Evolutionary conservation across 345 rosid species (phyloP), one percentile per base, ranked within the genome.

Genomic region (Lepidium africanum): DNA sequence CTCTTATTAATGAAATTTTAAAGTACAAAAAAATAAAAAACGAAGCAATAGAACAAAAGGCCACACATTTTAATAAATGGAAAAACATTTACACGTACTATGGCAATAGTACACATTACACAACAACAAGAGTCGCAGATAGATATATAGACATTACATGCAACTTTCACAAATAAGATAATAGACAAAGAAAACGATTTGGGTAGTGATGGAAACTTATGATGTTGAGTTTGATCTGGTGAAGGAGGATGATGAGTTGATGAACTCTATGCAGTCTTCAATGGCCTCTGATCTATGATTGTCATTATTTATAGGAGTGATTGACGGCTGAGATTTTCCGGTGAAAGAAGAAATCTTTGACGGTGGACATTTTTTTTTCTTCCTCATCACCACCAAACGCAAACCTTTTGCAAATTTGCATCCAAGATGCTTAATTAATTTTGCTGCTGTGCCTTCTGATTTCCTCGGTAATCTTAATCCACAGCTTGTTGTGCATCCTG

Each of bases 201-300:
- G 23, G 36, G 35, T 32, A 23, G 36, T 64, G 35, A 65, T 48
- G 42, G 42, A 59, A 66, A 67, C 37, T 74, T 36, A 74, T 52
- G 51, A 59, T 27, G 74, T 72, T 51, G 93, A 81, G 47, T 76
- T 81, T 35, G 90, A 87, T 77, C 88, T 76, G 8, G 87, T 78
- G 55, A 83, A 64, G 41, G 87, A 82, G 25, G 90, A 77, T 10
- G 96, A 83, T 4, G 90, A 76, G 77, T 89, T 84, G 67, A 92
- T 87, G 81, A 89, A 92, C 78, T 87, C 68, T 33, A 92, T 89
- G 74, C 98, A 92, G 59, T 87, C 96, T 65, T 89, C 85, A 17
- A 92, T 85, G 23, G 92, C 90, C 72, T 88, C 87, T 62, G 70
- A 77, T 76, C 87, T 81, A 45, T 82, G 85, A 46, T 79, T 68